These are phyloP conservation scores for Microstegium vimineum DNA, from an alignment of 176 grass and related monocot genomes.

Conservation along the genomic window DNA sequence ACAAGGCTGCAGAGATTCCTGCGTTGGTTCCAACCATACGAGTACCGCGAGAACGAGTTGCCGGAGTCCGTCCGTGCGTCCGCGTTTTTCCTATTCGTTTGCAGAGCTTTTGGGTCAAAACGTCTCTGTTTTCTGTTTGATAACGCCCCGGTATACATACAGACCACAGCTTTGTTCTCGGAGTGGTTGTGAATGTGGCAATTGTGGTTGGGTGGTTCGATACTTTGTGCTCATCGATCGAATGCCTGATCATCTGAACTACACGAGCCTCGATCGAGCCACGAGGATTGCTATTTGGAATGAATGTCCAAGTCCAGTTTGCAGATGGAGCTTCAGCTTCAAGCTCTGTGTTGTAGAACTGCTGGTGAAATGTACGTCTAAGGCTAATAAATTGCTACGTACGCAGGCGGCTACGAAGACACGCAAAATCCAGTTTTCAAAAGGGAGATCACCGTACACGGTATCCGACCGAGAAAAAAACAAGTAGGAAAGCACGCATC, in stretches of 20 bases:
- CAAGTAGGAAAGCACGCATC: background rate
- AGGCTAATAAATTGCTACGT: background rate
- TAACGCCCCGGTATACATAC: background rate
- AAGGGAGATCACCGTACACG: background rate
- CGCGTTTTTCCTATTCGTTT: background rate
- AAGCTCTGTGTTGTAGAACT: background rate
- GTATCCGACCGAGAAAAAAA: background rate
- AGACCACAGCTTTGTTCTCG: background rate
- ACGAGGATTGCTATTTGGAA: background rate
- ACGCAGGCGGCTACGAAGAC: background rate
- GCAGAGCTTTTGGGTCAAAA: background rate
- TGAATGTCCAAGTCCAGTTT: background rate
- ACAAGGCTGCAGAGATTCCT: background rate
- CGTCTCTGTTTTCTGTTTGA: background rate
- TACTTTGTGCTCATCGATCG: background rate
- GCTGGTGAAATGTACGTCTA: background rate
- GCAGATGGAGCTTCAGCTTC: background rate
- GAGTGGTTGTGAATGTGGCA: background rate
- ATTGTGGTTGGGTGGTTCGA: background rate
- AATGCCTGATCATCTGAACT: background rate
- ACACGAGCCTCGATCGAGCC: too few species aligned
- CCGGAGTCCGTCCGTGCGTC: background rate
- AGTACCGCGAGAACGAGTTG: background rate
- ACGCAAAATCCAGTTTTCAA: background rate
- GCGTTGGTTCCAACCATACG: conserved; percentile 26